Percentiles rank a stretch among this genome's conserved stretches.
phyloP scores from a whole-genome alignment of 805 yeast genomes.

The Blastobotrys chiropterorum region DNA sequence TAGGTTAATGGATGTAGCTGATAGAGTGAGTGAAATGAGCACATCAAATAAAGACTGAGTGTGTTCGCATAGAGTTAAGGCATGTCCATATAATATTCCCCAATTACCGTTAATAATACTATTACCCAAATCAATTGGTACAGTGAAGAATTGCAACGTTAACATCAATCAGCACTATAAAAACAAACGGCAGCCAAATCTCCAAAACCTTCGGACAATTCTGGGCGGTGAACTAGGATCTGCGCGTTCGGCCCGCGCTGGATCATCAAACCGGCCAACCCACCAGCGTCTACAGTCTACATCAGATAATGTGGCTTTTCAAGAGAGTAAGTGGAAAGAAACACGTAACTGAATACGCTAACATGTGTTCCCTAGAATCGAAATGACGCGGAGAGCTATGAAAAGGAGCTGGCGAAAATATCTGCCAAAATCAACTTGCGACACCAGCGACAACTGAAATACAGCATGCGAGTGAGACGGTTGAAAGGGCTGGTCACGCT shows the following conservation, averaged over 20 bases:
- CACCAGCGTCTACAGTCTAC: background rate
- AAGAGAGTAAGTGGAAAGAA: background rate
- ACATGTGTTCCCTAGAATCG: background rate
- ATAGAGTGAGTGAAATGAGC: too few relatives aligned
- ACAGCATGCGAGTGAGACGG: conserved; percentile 24
- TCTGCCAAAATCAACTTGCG: conserved; percentile 23
- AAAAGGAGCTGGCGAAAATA: conserved; percentile 30
- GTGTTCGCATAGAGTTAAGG: too few relatives aligned
- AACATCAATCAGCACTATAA: too few relatives aligned
- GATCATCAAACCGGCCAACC: background rate
- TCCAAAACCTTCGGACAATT: too few relatives aligned
- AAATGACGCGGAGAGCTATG: conserved; percentile 24
- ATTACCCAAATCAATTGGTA: too few relatives aligned
- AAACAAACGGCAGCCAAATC: too few relatives aligned
- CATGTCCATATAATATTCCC: too few relatives aligned
- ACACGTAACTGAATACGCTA: background rate
- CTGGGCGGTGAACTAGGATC: too few relatives aligned
- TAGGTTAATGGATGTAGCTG: too few relatives aligned
- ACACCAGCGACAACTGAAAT: conserved; percentile 17
- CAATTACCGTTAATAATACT: too few relatives aligned
- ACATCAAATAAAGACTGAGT: too few relatives aligned
- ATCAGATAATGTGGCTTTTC: conserved; percentile 2
- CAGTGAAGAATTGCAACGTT: too few relatives aligned
- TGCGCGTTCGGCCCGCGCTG: background rate
- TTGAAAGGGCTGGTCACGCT: conserved; percentile 27